Evolutionary conservation across 2,329 filamentous ascomycete genomes (phyloP), one percentile per base, ranked within the genome.

Genomic region (Pseudogymnoascus verrucosus): DNA sequence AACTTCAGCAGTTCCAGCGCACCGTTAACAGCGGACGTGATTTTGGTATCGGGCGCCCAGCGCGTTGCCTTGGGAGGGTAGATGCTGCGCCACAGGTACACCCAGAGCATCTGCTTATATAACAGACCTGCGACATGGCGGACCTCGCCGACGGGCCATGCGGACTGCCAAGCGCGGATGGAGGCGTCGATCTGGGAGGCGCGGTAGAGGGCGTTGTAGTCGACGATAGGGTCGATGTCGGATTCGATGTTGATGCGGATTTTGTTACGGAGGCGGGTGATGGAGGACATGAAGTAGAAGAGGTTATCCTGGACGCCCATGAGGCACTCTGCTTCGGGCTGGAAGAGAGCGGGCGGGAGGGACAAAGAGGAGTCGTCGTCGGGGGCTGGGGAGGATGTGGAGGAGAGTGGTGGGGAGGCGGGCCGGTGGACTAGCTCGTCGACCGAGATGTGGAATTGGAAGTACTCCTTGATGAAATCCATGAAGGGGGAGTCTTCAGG

Each of bases 291-390:
- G 71, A 89, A 87, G 36, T 84, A 82, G 72, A 96, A 92, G 1
- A 96, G 79, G 1, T 90, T 90, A 70, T 96, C 91, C 42, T 89
- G 86, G 26, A 96, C 88, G 21, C 92, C 92, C 5, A 96, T 79
- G 4, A 96, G 79, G n/a, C 83, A 79, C 10, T 70, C 70, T 3
- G 61, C 63, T 36, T 65, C 65, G 7, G 14, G 69, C 65, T 12
- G 68, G 68, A 64, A 70, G 63, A 26, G 69, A 65, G 28, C 64
- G 69, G 36, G 63, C 47, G 5, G 69, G 66, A 14, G 71, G 62
- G 34, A 71, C 64, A 5, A 61, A 61, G 5, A 64, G 10, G 60
- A 36, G 14, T 26, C 36, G 28, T 34, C 40, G 21, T 39, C 57
- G 19, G 16, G 19, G 26, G 21, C 37, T 39, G 19, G 64, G 23